Evolutionary conservation across 257 asterid species (phyloP), one percentile per base, ranked within the genome.

Genomic region (Henckelia pumila): DNA sequence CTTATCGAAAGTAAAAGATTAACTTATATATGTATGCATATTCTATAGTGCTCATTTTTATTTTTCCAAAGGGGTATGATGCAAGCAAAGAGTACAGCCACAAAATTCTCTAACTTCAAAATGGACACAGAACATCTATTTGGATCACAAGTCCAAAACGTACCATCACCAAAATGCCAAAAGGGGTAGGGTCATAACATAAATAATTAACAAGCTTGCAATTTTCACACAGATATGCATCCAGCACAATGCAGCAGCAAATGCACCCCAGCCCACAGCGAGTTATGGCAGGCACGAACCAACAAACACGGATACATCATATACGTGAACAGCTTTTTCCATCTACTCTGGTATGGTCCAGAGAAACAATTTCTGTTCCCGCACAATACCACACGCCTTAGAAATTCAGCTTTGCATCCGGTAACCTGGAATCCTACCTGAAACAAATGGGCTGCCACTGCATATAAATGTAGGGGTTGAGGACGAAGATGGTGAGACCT

Each of bases 341-440:
- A 91, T 83, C 98, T 83, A 71, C 88, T 97, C 67, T 88, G 88
- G 78, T 95, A 92, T 21, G 89, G 78, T 26, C 91, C 86, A 3
- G 95, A 86, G 66, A 96, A 87, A 80, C 92, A 82, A 67, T 68
- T 84, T 5, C 88, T 88, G 79, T 84, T 84, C 83, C 88, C 64
- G 82, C 88, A 69, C 83, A 40, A 78, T 73, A 69, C 86, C 85
- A 19, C 81, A 86, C 7, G 82, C 40, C 61, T 89, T 83, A 62
- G 68, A 87, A 77, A 78, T 79, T 56, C 89, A 81, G 61, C 83
- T 88, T 56, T 84, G 92, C 84, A 82, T 71, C 76, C 87, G 69
- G 74, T 84, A 85, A 70, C 84, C 90, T 8, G 85, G 85, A 62
- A 80, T 75, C 66, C 88, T 80, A 50, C 87, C 88, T 3, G 84